Percentiles rank a stretch among this genome's conserved stretches.
Evolutionary conservation across 345 rosid genomes (phyloP).

Genomic region (Rubroshorea leprosula): DNA sequence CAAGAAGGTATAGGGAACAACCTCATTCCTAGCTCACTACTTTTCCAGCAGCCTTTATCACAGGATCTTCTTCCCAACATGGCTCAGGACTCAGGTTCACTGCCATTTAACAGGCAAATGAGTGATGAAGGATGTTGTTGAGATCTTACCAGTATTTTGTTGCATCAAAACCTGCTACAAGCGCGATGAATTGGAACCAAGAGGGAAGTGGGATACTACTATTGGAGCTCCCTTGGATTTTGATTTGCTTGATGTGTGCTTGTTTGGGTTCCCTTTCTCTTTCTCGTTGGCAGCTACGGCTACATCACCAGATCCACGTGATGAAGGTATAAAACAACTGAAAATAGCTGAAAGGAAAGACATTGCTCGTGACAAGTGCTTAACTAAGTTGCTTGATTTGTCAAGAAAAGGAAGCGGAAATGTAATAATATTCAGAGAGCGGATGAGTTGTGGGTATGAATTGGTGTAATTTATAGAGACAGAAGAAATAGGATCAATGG

Average conservation of each 20-base stretch:
- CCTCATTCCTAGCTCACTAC: too few relatives aligned
- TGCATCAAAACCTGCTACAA: not conserved
- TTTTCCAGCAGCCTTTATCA: too few relatives aligned
- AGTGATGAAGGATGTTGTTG: too few relatives aligned
- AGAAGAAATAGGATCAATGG: not conserved
- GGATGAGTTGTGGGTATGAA: not conserved
- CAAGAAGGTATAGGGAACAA: too few relatives aligned
- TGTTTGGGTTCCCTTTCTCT: not conserved
- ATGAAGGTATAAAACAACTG: not conserved
- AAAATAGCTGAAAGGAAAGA: not conserved
- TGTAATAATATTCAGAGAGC: not conserved
- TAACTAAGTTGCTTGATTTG: not conserved
- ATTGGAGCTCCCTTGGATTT: not conserved
- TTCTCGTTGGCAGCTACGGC: not conserved
- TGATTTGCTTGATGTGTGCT: not conserved
- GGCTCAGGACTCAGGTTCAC: too few relatives aligned
- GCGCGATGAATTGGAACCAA: not conserved
- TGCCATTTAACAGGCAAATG: too few relatives aligned
- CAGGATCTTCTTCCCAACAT: too few relatives aligned
- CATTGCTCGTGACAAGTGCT: not conserved
- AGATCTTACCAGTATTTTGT: too few relatives aligned
- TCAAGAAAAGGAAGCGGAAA: not conserved
- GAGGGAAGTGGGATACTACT: not conserved
- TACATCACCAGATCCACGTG: not conserved
- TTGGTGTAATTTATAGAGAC: not conserved